These are phyloP conservation scores for Allium fistulosum DNA, from an alignment of 106 monocot genomes.

Conservation along the genomic window DNA sequence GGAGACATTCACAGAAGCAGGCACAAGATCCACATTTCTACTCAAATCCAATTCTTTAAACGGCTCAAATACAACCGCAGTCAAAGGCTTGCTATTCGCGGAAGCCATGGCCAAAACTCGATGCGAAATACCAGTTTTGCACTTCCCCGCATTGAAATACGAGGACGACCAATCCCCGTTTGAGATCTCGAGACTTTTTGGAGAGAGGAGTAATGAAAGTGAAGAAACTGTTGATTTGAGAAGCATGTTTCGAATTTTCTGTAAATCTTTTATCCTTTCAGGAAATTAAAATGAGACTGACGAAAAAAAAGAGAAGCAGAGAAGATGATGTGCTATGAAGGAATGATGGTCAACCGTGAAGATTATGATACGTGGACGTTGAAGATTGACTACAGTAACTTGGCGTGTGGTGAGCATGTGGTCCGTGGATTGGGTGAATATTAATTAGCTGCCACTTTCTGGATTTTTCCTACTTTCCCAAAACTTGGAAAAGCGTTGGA, in stretches of 20 bases:
- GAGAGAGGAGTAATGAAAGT: constrained; percentile 5
- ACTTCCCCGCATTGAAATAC: constrained; percentile 1
- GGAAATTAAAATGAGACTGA: background rate
- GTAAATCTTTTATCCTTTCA: background rate
- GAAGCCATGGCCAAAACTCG: constrained; percentile 1
- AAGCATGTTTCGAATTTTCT: background rate
- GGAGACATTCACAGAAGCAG: constrained; percentile 35
- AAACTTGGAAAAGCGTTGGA: too few species aligned
- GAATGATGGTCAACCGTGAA: background rate
- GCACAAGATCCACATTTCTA: constrained; percentile 41
- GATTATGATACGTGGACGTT: constrained; percentile 18
- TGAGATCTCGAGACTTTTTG: background rate
- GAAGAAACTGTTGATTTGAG: constrained; percentile 11
- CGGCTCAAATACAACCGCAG: constrained; percentile 45
- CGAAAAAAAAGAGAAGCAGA: background rate
- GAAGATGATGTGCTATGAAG: background rate
- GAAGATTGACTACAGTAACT: constrained; percentile 5
- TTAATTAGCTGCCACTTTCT: background rate
- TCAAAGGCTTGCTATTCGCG: constrained; percentile 3
- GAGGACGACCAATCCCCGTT: background rate
- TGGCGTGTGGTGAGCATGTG: constrained; percentile 52
- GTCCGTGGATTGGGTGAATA: background rate
- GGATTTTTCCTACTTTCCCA: background rate
- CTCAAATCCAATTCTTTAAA: constrained; percentile 45
- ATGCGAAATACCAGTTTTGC: background rate